Base-by-base conservation (phyloP, 78 protist genomes). In the Dictyostelium intermedium region DNA sequence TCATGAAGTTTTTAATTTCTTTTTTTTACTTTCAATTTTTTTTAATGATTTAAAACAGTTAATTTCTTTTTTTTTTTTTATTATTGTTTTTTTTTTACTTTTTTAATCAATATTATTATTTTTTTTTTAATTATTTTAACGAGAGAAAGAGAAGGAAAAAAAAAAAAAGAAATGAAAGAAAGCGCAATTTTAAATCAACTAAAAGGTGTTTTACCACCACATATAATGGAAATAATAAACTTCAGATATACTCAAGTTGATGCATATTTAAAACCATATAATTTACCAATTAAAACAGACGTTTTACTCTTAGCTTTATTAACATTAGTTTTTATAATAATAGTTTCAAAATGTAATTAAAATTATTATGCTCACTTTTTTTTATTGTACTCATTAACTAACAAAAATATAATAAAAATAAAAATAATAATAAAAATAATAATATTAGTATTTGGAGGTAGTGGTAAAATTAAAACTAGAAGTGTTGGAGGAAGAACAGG, bases 221-320 rank as follows among this genome's bases (percentile, higher is more conserved):
- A 77, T 41, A 41, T 77, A n/a, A 32, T 25, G 41, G 56, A 77
- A 8, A 77, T 39, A 32, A 77, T 77, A 37, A 18, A 39, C 9
- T 16, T 16, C 11, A 35, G 30, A 35, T 79, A 83, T 61, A 23
- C 37, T 63, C 27, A 63, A 83, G 14, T 83, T 9, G 87, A 83
- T 83, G 3, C 11, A 23, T 11, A 63, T 35, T 32, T 83, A 30
- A 30, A 53, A 63, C 91, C 91, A 63, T 84, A 70, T 45, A 84
- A 43, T 43, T 43, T 84, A 69, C 91, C 91, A 66, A 32, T 84
- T 4, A 16, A 74, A 25, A 84, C 91, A 1, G 73, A 63, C 25
- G 0, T 74, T 69, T 39, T 27, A 25, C 25, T 84, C 0, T 27
- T 77, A 14, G 25, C 73, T 10, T 69, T 70, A 32, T 27, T 70